Percentiles rank a stretch among this genome's conserved stretches.
Conservation (phyloP, 139 green algal genomes). For the Volvox reticuliferus region DNA sequence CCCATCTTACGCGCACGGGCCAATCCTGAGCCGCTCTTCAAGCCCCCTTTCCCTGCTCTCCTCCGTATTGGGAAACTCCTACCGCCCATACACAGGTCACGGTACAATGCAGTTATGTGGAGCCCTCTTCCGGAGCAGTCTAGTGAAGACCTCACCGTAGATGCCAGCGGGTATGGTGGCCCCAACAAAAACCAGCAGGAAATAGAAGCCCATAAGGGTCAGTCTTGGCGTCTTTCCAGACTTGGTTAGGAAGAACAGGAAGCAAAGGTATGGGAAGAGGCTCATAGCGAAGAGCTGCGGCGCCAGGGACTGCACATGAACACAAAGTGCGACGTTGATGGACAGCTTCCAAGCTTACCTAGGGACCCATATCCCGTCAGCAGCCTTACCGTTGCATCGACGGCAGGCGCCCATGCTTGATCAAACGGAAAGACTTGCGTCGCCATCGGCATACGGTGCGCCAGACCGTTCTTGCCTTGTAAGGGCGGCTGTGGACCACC, state of each 20-base stretch:
- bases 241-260: conserved; percentile 89
- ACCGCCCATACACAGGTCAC: too few relatives aligned
- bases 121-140: too few relatives aligned
- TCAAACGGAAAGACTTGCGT: conserved; percentile 51
- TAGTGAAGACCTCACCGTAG: conserved; percentile 70
- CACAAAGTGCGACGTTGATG: too few relatives aligned
- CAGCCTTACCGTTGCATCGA: conserved; percentile 26
- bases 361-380: not conserved
- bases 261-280: conserved; percentile 95
- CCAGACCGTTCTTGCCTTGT: not conserved
- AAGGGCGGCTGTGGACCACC: not conserved
- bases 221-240: conserved; percentile 80
- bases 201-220: conserved; percentile 94
- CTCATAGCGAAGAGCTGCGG: conserved; percentile 89
- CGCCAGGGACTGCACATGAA: conserved; percentile 62
- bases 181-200: conserved; percentile 97
- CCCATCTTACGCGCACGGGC: too few relatives aligned
- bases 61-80: too few relatives aligned
- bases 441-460: not conserved
- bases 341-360: too few relatives aligned
- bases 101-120: too few relatives aligned
- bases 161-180: conserved; percentile 95
- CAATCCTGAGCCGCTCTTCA: too few relatives aligned
- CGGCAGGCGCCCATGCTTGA: conserved; percentile 46
- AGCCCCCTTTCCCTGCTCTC: too few relatives aligned